These are phyloP conservation scores for Trametes pubescens DNA, from an alignment of 1,284 basidiomycete species.

Conservation along the genomic window DNA sequence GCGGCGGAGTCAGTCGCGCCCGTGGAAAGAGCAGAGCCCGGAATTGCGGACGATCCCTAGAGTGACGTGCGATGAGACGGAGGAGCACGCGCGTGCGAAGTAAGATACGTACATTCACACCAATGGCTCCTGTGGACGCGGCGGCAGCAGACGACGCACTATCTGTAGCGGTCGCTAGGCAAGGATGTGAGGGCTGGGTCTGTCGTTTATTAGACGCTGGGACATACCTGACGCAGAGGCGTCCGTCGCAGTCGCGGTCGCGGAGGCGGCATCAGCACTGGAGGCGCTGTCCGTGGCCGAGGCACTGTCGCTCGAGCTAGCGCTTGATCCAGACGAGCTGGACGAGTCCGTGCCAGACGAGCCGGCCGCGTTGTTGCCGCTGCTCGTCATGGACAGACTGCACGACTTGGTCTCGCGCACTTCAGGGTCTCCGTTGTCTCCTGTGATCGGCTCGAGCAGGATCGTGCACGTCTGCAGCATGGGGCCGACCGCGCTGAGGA, in stretches of 20 bases:
- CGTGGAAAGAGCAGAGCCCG: slow-evolving; percentile 24
- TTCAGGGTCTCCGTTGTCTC: slow-evolving; percentile 54
- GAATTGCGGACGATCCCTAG: slow-evolving; percentile 22
- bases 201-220: not conserved
- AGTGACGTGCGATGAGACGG: slow-evolving; percentile 9
- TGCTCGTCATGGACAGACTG: slow-evolving; percentile 46
- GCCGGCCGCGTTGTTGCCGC: slow-evolving; percentile 28
- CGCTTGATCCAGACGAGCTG: slow-evolving; percentile 20
- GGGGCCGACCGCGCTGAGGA: slow-evolving; percentile 50
- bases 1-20: slow-evolving; percentile 22
- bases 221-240: slow-evolving; percentile 16
- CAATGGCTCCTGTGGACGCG: slow-evolving; percentile 8
- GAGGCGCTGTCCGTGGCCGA: slow-evolving; percentile 4
- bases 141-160: slow-evolving; percentile 19
- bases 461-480: slow-evolving; percentile 71
- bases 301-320: slow-evolving; percentile 25
- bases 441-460: slow-evolving; percentile 60
- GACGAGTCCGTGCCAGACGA: slow-evolving; percentile 12
- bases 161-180: slow-evolving; percentile 17
- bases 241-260: slow-evolving; percentile 8
- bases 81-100: slow-evolving; percentile 1
- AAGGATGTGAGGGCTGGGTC: not conserved
- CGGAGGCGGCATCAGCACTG: not conserved
- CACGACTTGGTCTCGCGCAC: slow-evolving; percentile 69
- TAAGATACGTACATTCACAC: slow-evolving; percentile 13